These are phyloP conservation scores for Tuber melanosporum DNA, from an alignment of 495 filamentous ascomycete species.

Conservation along the genomic window DNA sequence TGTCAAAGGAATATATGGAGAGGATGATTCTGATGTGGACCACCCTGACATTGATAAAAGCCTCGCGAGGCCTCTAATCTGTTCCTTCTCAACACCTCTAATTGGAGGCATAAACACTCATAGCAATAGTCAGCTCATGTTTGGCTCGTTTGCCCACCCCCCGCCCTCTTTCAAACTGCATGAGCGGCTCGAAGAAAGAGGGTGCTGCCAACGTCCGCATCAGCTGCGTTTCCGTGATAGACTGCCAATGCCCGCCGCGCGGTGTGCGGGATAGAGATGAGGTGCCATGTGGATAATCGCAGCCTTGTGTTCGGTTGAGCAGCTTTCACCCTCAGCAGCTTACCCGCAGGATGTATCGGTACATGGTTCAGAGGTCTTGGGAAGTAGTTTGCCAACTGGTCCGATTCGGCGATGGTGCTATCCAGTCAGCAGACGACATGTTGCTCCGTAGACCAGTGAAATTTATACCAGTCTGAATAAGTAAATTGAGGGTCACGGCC, in stretches of 20 bases:
- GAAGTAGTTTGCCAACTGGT: neutral
- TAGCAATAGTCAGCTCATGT: neutral
- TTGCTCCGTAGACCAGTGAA: neutral
- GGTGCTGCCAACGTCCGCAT: conserved; percentile 1
- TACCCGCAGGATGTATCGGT: neutral
- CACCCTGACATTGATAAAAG: neutral
- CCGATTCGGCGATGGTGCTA: neutral
- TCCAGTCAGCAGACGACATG: neutral
- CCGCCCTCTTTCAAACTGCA: conserved; percentile 3
- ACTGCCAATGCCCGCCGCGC: conserved; percentile 2
- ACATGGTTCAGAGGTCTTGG: neutral
- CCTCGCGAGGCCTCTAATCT: conserved; percentile 1
- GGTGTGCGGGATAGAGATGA: neutral
- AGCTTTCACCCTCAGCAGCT: neutral
- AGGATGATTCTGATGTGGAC: neutral
- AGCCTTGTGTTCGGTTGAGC: neutral
- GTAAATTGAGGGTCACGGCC: neutral
- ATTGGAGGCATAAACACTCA: conserved; percentile 5
- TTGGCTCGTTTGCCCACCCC: conserved; percentile 2
- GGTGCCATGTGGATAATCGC: conserved; percentile 3
- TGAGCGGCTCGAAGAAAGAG: neutral
- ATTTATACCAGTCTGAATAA: neutral
- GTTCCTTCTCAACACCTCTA: neutral
- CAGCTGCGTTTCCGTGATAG: conserved; percentile 1
- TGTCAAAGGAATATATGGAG: neutral